Conservation (phyloP, 805 yeast genomes). For the Candida rishiriensis region DNA sequence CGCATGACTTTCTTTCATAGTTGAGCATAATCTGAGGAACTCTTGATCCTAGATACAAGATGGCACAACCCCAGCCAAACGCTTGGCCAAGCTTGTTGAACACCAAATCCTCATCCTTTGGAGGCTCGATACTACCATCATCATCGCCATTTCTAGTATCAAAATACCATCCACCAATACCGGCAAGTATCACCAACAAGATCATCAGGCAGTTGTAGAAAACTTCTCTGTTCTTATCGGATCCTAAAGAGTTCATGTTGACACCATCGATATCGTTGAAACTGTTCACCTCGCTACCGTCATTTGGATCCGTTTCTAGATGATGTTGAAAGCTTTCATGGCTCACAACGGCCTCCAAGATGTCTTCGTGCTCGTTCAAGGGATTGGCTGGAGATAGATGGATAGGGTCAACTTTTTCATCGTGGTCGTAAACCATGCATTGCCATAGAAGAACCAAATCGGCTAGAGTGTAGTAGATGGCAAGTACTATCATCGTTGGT, state of each 20-base stretch:
- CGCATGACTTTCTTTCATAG: slow-evolving; percentile 84
- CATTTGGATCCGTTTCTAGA: slow-evolving; percentile 22
- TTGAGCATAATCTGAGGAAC: slow-evolving; percentile 88
- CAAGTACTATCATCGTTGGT: slow-evolving; percentile 91
- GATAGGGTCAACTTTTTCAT: slow-evolving; percentile 58
- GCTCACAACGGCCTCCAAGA: slow-evolving; percentile 57
- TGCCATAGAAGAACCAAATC: slow-evolving; percentile 82
- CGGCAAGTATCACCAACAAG: slow-evolving; percentile 63
- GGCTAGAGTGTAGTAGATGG: slow-evolving; percentile 88
- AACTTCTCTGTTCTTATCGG: slow-evolving; percentile 20
- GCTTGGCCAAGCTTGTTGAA: slow-evolving; percentile 78
- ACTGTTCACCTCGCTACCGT: slow-evolving; percentile 21
- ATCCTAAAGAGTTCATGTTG: slow-evolving; percentile 11
- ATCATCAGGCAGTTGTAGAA: slow-evolving; percentile 49
- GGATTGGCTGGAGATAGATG: slow-evolving; percentile 91
- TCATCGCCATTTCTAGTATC: slow-evolving; percentile 33
- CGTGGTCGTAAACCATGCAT: slow-evolving; percentile 73
- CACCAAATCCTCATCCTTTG: slow-evolving; percentile 39
- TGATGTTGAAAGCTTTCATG: slow-evolving; percentile 28
- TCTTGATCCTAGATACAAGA: slow-evolving; percentile 78
- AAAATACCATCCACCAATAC: slow-evolving; percentile 83
- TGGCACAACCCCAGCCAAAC: slow-evolving; percentile 81
- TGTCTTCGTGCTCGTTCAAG: slow-evolving; percentile 54
- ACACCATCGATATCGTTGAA: slow-evolving; percentile 31
- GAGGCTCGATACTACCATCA: slow-evolving; percentile 24